Percentiles rank a stretch among this genome's conserved stretches.
Conservation (phyloP, 768 basidiomycete genomes). For the Rhodotorula graminis region DNA sequence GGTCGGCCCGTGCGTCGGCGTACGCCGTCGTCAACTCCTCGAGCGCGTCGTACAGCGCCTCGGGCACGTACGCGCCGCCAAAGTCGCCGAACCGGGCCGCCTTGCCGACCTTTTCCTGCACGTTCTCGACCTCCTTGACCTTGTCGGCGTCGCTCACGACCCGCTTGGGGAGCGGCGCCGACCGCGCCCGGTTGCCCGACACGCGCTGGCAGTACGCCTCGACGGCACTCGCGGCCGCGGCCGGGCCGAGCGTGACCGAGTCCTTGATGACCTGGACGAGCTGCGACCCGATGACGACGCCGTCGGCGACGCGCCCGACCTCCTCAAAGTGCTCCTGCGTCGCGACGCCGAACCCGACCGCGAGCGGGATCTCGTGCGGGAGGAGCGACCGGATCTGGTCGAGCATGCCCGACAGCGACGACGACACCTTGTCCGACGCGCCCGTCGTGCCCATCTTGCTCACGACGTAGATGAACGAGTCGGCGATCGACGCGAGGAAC, state of each 20-base stretch:
- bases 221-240: constrained; percentile 45
- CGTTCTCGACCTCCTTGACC: constrained; percentile 9
- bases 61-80: constrained; percentile 96
- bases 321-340: constrained; percentile 80
- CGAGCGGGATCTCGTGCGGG: constrained; percentile 59
- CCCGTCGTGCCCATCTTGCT: constrained; percentile 94
- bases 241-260: constrained; percentile 47
- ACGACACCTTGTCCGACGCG: constrained; percentile 65
- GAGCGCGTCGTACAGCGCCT: constrained; percentile 88
- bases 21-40: constrained; percentile 84
- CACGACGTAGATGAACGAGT: constrained; percentile 81
- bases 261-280: constrained; percentile 74
- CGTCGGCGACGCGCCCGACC: constrained; percentile 87
- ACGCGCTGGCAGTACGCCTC: constrained; percentile 42
- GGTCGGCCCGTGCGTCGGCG: constrained; percentile 76
- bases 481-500: constrained; percentile 87
- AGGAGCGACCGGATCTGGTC: constrained; percentile 64
- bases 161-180: constrained; percentile 16
- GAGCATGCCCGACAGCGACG: constrained; percentile 84
- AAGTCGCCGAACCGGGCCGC: constrained; percentile 82
- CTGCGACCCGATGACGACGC: constrained; percentile 86
- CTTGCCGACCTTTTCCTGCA: constrained; percentile 36
- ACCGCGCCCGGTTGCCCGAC: constrained; percentile 26
- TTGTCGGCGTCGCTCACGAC: constrained; percentile 15
- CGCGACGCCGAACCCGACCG: constrained; percentile 94